A percentile compares a stretch with the other conserved stretches of the same genome.
Conservation (phyloP, 2,329 filamentous ascomycete species). For the Aspergillus oerlinghausenensis region DNA sequence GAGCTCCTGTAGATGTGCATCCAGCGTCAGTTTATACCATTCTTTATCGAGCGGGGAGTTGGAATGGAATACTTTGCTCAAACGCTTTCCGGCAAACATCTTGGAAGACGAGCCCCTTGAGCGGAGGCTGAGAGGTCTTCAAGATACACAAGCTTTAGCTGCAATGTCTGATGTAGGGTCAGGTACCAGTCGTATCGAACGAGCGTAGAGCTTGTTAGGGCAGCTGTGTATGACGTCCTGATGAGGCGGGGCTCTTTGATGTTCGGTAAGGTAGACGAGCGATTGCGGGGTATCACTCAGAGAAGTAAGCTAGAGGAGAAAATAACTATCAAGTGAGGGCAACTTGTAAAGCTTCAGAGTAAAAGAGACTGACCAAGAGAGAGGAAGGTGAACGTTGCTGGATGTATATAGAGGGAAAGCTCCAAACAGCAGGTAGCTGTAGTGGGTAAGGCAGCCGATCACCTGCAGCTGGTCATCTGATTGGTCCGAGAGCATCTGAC, state of each 20-base stretch:
- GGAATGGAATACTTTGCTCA: conserved; percentile 40
- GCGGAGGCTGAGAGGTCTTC: neutral
- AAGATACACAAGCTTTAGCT: neutral
- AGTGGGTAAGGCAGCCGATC: neutral
- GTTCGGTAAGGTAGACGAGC: neutral
- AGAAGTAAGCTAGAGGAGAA: neutral
- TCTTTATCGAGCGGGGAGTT: neutral
- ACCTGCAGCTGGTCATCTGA: neutral
- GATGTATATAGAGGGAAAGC: neutral
- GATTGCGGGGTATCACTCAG: neutral
- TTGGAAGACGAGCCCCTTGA: neutral
- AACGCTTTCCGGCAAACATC: conserved; percentile 50
- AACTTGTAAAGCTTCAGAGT: neutral
- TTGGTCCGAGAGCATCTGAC: neutral
- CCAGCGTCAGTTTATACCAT: conserved; percentile 18
- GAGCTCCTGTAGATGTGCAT: conserved; percentile 43
- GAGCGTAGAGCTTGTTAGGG: neutral
- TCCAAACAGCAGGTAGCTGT: neutral
- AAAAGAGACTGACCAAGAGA: neutral
- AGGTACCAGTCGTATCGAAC: neutral
- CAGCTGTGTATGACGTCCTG: conserved; percentile 19
- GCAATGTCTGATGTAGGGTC: neutral
- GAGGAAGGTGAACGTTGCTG: neutral
- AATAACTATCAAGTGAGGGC: neutral
- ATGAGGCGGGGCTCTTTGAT: conserved; percentile 9